Base-by-base conservation (phyloP, 2,329 filamentous ascomycete species). In the Chaetomium globosum region DNA sequence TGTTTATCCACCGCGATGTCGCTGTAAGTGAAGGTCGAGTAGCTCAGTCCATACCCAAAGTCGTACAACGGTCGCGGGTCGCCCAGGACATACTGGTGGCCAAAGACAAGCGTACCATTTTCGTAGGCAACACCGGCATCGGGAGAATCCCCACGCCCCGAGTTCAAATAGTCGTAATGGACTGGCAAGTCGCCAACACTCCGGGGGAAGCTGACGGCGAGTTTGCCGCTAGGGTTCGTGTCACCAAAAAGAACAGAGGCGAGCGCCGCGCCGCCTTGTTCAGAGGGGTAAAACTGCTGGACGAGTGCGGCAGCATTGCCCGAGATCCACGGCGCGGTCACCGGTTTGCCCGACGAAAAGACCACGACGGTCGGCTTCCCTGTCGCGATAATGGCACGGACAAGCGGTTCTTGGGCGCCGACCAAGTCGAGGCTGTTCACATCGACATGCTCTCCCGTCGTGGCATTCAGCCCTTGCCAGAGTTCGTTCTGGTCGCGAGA, bases 361-460 rank as follows among this genome's bases (percentile, higher is more conserved):
- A 91, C 85, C 4, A 91, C 86, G 39, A 91, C 77, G 1, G 87
- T 90, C 2, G 88, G 88, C 65, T 85, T 87, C 49, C 85, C 86
- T 0, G 88, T 90, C 64, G 85, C 83, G 67, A 89, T 84, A 71
- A 92, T 85, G 26, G 88, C 87, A 71, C 83, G 80, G 57, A 91
- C 85, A 1, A 92, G 84, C 10, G 83, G 82, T 2, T 82, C 83
- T 83, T 90, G 89, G 26, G 89, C 89, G 3, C 89, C 89, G 13
- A 91, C 87, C 10, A 92, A 85, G 64, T 85, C 82, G 21, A 92
- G 81, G 59, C 80, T 80, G 64, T 84, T 78, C 0, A 87, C 80
- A 70, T 92, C 89, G 56, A 92, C 85, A 72, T 91, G 88, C 73
- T 92, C 89, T 59, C 89, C 89, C 0, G 89, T 92, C 0, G 89